phyloP scores from a whole-genome alignment of 306 rosid species.

The Trifolium subterraneum region DNA sequence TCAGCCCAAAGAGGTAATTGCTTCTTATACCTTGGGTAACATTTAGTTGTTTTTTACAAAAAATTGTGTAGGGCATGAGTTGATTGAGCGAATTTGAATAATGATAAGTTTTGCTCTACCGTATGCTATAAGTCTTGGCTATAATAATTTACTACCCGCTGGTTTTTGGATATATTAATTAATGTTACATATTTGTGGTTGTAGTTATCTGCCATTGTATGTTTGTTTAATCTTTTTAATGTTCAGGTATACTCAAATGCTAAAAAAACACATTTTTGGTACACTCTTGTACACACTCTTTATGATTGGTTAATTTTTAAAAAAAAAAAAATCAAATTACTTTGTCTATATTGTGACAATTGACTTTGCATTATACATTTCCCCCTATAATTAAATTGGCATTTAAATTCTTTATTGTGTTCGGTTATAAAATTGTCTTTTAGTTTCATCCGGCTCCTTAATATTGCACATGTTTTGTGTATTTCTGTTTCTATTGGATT shows the following conservation, averaged over 20 bases:
- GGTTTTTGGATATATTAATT: constrained; percentile 14
- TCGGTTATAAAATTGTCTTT: constrained; percentile 17
- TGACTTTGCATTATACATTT: constrained; percentile 17
- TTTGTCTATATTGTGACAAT: background rate
- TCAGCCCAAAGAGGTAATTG: constrained; percentile 72
- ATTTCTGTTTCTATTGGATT: constrained; percentile 31
- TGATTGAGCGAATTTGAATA: constrained; percentile 16
- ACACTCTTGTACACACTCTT: background rate
- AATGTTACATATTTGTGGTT: constrained; percentile 27
- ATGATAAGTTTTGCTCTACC: constrained; percentile 8
- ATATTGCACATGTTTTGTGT: constrained; percentile 28
- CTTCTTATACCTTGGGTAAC: constrained; percentile 32
- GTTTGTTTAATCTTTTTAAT: constrained; percentile 26
- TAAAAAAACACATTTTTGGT: background rate
- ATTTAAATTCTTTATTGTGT: constrained; percentile 10
- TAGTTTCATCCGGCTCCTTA: constrained; percentile 36
- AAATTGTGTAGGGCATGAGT: background rate
- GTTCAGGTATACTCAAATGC: constrained; percentile 25
- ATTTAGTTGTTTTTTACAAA: background rate
- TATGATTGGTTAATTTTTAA: background rate
- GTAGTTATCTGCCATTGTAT: constrained; percentile 11
- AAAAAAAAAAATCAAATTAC: background rate
- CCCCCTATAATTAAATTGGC: constrained; percentile 19
- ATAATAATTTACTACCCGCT: constrained; percentile 6
- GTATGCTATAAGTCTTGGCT: constrained; percentile 11